A percentile compares a stretch with the other conserved stretches of the same genome.
Evolutionary conservation across 1,284 basidiomycete genomes (phyloP).

Genomic region (Tranzscheliella williamsii): DNA sequence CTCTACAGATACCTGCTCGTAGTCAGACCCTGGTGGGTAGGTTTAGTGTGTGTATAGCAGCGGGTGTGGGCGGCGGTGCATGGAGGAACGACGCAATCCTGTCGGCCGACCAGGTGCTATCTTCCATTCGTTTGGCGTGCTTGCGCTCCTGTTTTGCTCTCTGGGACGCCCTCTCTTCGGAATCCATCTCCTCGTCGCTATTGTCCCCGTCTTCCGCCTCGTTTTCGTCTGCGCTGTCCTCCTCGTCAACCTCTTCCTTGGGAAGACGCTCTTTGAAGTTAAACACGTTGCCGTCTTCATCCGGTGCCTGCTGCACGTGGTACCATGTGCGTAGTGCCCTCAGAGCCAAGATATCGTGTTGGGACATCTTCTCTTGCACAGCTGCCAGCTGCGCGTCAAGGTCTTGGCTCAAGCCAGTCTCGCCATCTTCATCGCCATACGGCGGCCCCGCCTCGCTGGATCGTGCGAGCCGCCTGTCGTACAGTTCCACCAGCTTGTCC

Average conservation of each 20-base stretch:
- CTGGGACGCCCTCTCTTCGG: conserved; percentile 4
- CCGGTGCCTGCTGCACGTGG: conserved; percentile 42
- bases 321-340: conserved; percentile 44
- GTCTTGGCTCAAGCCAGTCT: not conserved
- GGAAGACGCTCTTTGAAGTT: conserved; percentile 37
- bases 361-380: conserved; percentile 26
- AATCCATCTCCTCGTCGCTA: conserved; percentile 26
- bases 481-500: conserved; percentile 21
- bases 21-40: too few species aligned
- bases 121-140: conserved; percentile 11
- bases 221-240: conserved; percentile 21
- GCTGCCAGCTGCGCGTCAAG: conserved; percentile 11
- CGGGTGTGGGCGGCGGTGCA: too few species aligned
- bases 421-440: not conserved
- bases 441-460: not conserved
- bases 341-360: conserved; percentile 39
- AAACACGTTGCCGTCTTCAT: conserved; percentile 43
- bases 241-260: conserved; percentile 19
- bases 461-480: conserved; percentile 13
- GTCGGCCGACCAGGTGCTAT: conserved; percentile 22
- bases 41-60: too few species aligned
- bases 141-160: conserved; percentile 4
- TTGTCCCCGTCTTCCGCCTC: conserved; percentile 10
- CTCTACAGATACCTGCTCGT: too few species aligned
- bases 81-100: conserved; percentile 25